Conservation (phyloP, 2,329 filamentous ascomycete genomes). For the Colletotrichum sp. region DNA sequence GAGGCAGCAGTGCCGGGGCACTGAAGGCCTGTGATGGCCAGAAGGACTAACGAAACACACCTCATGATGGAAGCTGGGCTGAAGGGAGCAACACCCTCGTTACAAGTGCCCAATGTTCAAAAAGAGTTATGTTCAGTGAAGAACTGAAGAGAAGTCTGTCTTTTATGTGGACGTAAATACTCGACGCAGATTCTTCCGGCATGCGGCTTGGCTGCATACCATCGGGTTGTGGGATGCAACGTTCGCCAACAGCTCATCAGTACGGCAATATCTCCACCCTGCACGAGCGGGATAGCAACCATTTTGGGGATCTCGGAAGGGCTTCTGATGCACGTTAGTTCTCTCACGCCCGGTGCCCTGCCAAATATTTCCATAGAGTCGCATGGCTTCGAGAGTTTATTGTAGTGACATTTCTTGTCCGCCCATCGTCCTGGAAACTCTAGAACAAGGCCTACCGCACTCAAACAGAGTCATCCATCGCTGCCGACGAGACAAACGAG, state of each 20-base stretch:
- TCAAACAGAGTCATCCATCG: background rate
- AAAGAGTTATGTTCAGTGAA: slow-evolving; percentile 1
- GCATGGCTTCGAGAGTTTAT: background rate
- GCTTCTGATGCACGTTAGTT: background rate
- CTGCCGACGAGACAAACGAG: background rate
- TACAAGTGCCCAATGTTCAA: accelerated
- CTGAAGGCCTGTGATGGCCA: background rate
- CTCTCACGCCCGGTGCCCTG: accelerated
- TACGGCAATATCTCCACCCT: accelerated
- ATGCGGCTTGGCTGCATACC: background rate
- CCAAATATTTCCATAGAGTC: background rate
- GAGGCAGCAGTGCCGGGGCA: accelerated
- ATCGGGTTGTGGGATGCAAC: background rate
- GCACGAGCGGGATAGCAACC: background rate
- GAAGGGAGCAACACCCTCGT: accelerated
- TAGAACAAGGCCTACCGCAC: background rate
- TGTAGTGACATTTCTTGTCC: accelerated
- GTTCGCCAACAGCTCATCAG: background rate
- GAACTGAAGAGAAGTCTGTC: background rate
- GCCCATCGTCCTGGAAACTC: background rate
- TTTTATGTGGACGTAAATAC: accelerated
- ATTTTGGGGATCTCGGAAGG: background rate
- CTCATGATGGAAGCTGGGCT: background rate
- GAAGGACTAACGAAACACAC: background rate
- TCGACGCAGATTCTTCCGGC: background rate